phyloP scores from a whole-genome alignment of 345 rosid species.

The Zanthoxylum bungeanum region DNA sequence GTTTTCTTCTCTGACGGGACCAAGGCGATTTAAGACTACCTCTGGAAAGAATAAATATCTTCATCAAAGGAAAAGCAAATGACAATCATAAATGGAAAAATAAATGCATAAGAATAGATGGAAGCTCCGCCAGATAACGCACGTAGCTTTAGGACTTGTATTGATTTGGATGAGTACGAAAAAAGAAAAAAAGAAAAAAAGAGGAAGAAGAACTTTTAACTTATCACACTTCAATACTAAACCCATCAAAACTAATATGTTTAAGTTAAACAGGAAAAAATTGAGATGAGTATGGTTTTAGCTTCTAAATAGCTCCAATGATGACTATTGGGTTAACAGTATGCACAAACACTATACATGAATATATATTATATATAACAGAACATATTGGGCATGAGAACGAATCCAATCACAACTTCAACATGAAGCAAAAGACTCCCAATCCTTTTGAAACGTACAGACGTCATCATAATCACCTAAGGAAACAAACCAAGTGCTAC shows the following conservation, averaged over 20 bases:
- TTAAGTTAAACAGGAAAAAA: not conserved
- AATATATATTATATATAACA: too few species aligned
- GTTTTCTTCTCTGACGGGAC: slow-evolving; percentile 88
- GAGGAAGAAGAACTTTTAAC: not conserved
- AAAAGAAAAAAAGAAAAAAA: too few species aligned
- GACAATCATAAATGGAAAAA: not conserved
- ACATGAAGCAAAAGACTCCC: not conserved
- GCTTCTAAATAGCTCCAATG: not conserved
- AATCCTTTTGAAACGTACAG: not conserved
- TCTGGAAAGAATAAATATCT: slow-evolving; percentile 34
- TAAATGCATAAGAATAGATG: not conserved
- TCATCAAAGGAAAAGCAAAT: slow-evolving; percentile 7
- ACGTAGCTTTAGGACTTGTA: not conserved
- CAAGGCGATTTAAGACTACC: slow-evolving; percentile 83
- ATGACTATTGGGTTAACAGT: too few species aligned
- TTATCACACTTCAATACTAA: not conserved
- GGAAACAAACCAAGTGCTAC: not conserved
- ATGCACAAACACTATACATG: too few species aligned
- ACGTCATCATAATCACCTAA: not conserved
- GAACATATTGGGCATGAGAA: not conserved
- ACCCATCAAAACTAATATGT: not conserved
- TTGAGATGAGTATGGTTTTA: not conserved
- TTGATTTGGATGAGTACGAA: not conserved
- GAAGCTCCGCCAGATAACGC: not conserved
- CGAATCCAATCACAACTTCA: not conserved